Conservation (phyloP, 106 monocot genomes). For the Dendrobium chrysotoxum region DNA sequence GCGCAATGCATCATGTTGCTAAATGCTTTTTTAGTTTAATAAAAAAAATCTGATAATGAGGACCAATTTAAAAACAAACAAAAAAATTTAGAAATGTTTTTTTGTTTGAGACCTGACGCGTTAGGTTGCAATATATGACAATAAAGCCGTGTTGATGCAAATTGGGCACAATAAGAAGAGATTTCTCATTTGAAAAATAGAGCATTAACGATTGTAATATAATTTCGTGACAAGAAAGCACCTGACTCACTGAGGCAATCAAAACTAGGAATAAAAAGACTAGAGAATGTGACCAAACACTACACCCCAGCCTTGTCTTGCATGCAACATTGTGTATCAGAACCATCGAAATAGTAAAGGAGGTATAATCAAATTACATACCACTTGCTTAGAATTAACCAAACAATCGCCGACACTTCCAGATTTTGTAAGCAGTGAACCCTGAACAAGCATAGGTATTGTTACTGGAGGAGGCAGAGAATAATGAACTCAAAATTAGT, state of each 20-base stretch:
- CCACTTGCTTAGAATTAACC: slow-evolving; percentile 7
- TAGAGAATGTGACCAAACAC: background rate
- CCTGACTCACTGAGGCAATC: background rate
- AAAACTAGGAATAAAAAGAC: background rate
- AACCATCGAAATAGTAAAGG: background rate
- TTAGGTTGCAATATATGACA: background rate
- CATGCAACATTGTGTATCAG: background rate
- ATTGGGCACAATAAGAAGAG: background rate
- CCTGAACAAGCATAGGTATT: background rate
- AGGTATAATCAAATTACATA: background rate
- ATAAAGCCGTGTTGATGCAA: background rate
- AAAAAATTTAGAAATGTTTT: background rate
- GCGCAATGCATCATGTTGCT: background rate
- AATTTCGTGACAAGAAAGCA: background rate
- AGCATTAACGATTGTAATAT: background rate
- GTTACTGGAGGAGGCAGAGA: background rate
- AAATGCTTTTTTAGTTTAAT: background rate
- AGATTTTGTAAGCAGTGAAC: slow-evolving; percentile 1
- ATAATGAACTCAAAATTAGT: background rate
- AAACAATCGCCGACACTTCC: background rate
- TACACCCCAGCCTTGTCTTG: background rate
- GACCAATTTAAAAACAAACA: background rate
- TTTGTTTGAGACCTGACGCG: background rate
- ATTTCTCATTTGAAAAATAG: background rate
- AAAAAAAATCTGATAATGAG: background rate